phyloP scores from a whole-genome alignment of 2,329 filamentous ascomycete species.

The Chaetomium olivaceum region DNA sequence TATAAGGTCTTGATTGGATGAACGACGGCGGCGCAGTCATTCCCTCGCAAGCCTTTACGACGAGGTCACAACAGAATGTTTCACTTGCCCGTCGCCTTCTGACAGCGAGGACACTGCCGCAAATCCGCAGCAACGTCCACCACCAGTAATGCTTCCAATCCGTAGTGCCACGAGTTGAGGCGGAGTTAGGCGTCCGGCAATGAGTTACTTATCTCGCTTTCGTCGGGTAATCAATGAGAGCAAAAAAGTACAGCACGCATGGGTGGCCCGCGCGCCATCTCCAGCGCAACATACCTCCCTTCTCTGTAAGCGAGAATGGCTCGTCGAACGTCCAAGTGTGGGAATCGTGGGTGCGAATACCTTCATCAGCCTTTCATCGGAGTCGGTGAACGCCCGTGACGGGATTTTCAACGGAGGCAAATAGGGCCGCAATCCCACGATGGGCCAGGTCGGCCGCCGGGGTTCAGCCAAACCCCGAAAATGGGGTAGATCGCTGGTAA shows the following conservation, averaged over 20 bases:
- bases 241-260: background rate
- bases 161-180: background rate
- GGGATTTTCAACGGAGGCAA: background rate
- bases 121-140: background rate
- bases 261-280: background rate
- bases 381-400: background rate
- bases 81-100: background rate
- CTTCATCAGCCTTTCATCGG: background rate
- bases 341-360: background rate
- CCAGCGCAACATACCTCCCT: background rate
- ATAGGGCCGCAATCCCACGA: background rate
- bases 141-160: background rate
- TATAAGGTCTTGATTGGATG: background rate
- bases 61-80: background rate
- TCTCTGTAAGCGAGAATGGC: background rate
- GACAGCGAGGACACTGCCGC: background rate
- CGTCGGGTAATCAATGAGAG: background rate
- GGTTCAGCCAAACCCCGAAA: slow-evolving; percentile 24
- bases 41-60: background rate
- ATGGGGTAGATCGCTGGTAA: slow-evolving; percentile 16
- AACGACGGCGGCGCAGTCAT: background rate
- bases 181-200: background rate
- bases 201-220: background rate
- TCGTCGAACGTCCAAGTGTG: background rate
- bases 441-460: slow-evolving; percentile 18